Conservation (phyloP, 345 rosid genomes). For the Eucalyptus victrix region DNA sequence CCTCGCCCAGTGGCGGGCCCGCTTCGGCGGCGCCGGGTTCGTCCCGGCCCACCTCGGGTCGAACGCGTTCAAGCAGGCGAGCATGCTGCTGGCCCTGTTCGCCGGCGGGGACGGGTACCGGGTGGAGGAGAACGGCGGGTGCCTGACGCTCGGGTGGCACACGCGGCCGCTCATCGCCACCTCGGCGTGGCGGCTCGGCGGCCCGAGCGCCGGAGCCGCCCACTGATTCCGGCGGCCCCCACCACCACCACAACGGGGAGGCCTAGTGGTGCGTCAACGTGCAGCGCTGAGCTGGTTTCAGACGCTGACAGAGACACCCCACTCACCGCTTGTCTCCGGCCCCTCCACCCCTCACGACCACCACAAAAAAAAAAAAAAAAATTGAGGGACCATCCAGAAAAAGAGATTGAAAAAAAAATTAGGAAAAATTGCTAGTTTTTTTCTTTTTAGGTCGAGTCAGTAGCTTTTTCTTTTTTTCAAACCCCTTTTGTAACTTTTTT, state of each 20-base stretch:
- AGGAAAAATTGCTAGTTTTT: background rate
- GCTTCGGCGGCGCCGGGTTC: constrained; percentile 56
- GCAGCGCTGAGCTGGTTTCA: constrained; percentile 10
- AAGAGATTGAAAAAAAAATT: background rate
- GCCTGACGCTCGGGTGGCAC: constrained; percentile 87
- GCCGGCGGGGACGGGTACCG: constrained; percentile 79
- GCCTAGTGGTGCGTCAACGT: constrained; percentile 4
- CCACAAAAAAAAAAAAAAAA: background rate
- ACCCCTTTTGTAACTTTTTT: background rate
- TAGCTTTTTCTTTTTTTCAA: background rate
- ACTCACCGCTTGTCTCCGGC: background rate
- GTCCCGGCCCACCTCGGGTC: constrained; percentile 68
- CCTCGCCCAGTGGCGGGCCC: constrained; percentile 48
- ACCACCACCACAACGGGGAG: background rate
- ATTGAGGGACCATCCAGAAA: constrained; percentile 9
- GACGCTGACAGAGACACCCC: constrained; percentile 8
- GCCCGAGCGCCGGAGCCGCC: background rate
- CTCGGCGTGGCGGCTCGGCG: constrained; percentile 62
- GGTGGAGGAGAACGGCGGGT: constrained; percentile 78
- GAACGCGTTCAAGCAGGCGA: constrained; percentile 79
- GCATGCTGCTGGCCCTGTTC: constrained; percentile 56
- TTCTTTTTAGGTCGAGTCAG: background rate
- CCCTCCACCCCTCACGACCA: background rate
- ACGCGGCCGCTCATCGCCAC: constrained; percentile 74
- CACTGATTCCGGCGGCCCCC: background rate